Percentiles rank a stretch among this genome's conserved stretches.
Conservation (phyloP, 352 stramenopile genomes). For the Blastocystis sp. region DNA sequence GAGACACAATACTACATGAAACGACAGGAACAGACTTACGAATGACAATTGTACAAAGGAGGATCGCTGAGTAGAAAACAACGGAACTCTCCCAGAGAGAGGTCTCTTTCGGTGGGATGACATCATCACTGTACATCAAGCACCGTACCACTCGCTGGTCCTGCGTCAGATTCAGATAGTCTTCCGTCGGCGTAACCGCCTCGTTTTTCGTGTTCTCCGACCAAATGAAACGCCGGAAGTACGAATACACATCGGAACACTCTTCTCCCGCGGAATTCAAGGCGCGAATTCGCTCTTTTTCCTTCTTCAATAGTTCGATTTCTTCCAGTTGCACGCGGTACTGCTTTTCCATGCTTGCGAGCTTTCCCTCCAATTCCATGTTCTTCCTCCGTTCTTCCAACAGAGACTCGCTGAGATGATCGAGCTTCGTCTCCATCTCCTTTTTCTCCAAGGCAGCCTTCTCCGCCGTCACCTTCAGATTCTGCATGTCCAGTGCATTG, state of each 20-base stretch:
- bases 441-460: not conserved
- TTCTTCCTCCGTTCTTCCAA: not conserved
- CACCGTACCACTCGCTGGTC: not conserved
- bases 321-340: not conserved
- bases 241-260: not conserved
- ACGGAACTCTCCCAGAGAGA: not conserved
- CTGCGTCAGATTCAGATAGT: not conserved
- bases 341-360: not conserved
- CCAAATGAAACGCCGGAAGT: not conserved
- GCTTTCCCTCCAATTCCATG: not conserved
- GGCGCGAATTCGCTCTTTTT: not conserved
- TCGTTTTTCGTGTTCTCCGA: not conserved
- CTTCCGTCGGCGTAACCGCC: not conserved
- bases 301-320: not conserved
- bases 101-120: not conserved
- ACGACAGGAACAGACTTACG: not conserved
- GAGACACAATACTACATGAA: not conserved
- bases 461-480: not conserved
- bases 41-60: not conserved
- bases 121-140: not conserved
- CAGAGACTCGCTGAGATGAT: not conserved
- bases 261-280: not conserved
- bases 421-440: not conserved
- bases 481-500: not conserved
- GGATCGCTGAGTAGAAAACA: not conserved